phyloP scores from a whole-genome alignment of 805 yeast genomes.

The Hanseniaspora lachancei region DNA sequence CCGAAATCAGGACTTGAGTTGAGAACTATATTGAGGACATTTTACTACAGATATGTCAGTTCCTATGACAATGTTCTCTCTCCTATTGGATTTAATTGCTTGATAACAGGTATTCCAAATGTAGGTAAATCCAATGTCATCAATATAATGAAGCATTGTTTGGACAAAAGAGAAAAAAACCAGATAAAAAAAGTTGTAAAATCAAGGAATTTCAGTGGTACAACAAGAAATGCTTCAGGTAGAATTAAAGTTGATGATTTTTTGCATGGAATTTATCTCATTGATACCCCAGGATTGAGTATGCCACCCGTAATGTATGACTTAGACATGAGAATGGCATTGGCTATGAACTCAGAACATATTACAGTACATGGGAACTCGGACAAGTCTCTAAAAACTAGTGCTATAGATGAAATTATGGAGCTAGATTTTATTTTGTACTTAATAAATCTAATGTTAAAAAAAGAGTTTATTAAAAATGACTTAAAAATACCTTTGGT shows the following conservation, averaged over 20 bases:
- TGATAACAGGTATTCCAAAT: slow-evolving; percentile 91
- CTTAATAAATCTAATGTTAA: slow-evolving; percentile 44
- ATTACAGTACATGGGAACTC: slow-evolving; percentile 7
- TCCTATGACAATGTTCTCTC: slow-evolving; percentile 41
- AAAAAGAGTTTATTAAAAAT: slow-evolving; percentile 28
- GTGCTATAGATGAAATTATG: slow-evolving; percentile 6
- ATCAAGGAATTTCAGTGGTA: slow-evolving; percentile 84
- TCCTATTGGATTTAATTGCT: slow-evolving; percentile 64
- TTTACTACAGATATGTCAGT: slow-evolving; percentile 27
- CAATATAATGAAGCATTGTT: slow-evolving; percentile 48
- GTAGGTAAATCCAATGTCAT: slow-evolving; percentile 90
- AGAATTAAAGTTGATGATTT: slow-evolving; percentile 45
- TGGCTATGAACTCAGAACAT: slow-evolving; percentile 9
- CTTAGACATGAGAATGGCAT: slow-evolving; percentile 9
- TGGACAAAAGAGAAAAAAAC: slow-evolving; percentile 12
- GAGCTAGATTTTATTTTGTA: slow-evolving; percentile 50
- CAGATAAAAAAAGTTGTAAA: slow-evolving; percentile 49
- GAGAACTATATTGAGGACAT: slow-evolving; percentile 35
- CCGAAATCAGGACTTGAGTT: slow-evolving; percentile 37
- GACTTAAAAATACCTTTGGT: slow-evolving; percentile 23
- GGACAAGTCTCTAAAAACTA: neutral
- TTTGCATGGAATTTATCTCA: slow-evolving; percentile 52
- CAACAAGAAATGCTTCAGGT: slow-evolving; percentile 68
- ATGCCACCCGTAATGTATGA: slow-evolving; percentile 35
- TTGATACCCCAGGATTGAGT: slow-evolving; percentile 90